Conservation (phyloP, 176 grass and related monocot species). For the Pharus latifolius region DNA sequence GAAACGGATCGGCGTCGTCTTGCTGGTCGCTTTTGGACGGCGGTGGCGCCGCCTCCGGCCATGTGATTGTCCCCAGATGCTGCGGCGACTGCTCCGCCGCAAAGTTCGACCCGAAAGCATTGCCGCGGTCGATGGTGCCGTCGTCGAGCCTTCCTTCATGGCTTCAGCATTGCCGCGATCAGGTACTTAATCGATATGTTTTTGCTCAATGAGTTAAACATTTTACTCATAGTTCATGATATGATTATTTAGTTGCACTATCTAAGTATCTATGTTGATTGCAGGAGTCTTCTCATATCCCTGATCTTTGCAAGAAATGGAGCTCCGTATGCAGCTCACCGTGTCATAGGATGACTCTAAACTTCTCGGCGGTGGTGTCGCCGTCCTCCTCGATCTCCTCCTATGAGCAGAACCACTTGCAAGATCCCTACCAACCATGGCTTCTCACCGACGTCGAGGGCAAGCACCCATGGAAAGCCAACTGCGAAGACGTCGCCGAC, state of each 20-base stretch:
- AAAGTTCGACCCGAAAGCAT: background rate
- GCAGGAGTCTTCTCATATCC: conserved; percentile 16
- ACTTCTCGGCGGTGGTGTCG: conserved; percentile 23
- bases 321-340: background rate
- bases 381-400: conserved; percentile 30
- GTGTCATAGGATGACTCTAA: conserved; percentile 4
- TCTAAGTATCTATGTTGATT: too few relatives aligned
- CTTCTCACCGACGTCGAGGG: background rate
- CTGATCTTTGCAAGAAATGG: conserved; percentile 38
- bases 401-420: background rate
- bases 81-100: background rate
- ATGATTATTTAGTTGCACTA: background rate
- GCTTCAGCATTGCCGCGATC: conserved; percentile 45
- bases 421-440: conserved; percentile 16
- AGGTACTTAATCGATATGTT: background rate
- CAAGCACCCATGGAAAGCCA: conserved; percentile 29
- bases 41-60: background rate
- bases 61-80: background rate
- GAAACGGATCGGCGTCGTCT: conserved; percentile 3
- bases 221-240: background rate
- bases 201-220: background rate
- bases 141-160: conserved; percentile 47
- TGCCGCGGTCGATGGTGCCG: background rate
- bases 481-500: background rate
- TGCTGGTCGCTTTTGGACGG: conserved; percentile 25